Evolutionary conservation across 495 filamentous ascomycete genomes (phyloP), one percentile per base, ranked within the genome.

Genomic region (Mycothermus thermophilus): DNA sequence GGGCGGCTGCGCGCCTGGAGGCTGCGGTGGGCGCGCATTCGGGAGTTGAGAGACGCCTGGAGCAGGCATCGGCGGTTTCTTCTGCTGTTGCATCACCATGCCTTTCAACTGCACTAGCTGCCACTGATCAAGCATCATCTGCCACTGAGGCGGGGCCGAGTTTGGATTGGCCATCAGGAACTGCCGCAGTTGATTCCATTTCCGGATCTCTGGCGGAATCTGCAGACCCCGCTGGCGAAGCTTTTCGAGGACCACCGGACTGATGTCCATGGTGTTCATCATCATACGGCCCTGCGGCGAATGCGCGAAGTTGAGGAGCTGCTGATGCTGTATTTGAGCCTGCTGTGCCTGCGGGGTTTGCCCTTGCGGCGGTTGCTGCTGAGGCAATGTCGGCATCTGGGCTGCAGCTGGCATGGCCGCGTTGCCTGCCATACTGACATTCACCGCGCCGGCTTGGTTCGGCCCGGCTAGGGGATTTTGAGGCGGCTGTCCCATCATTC

Each of bases 171-270:
- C 48, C 1, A 41, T 32, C 1, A 72, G 57, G 64, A 69, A 80
- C 26, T 71, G 55, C 51, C 83, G 86, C 0, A 92, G 58, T 32
- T 80, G 72, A 18, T 64, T 67, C 83, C 83, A 92, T 36, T 74
- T 77, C 48, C 73, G 79, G 12, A 80, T 54, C 2, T 76, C 55
- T 11, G 66, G 67, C 2, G 80, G 77, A 77, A 15, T 5, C 3
- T 33, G n/a, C 11, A 20, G 13, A 17, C 31, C 18, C 23, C 16
- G 15, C 10, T n/a, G 3, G 7, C 31, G 36, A 6, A 61, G 16
- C 8, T 54, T 40, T 1, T 38, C 30, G 0, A 65, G 8, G 2
- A 64, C 25, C 3, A 22, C 34, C 0, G 30, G 30, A 1, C 58
- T 54, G 0, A 66, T 30, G 10, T 60, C 53, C 53, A 62, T 58